Evolutionary conservation across 2,329 filamentous ascomycete genomes (phyloP), one percentile per base, ranked within the genome.

Genomic region (Pyricularia sp.): DNA sequence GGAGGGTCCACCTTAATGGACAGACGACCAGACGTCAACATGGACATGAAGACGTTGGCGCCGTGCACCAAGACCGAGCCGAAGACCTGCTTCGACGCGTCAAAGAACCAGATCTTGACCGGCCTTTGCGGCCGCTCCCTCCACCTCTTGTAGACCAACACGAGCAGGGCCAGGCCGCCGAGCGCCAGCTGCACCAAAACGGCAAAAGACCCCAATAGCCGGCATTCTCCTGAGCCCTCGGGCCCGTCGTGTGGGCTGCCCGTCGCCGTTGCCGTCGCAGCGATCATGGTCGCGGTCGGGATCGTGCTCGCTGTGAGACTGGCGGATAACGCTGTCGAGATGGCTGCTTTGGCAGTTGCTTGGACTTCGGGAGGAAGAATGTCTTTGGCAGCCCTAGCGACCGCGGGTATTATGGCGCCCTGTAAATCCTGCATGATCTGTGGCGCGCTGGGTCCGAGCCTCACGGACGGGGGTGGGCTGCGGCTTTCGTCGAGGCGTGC

Each of bases 101-200:
- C 95, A 78, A 98, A 99, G 78, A 92, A 94, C 94, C 95, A 99
- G 72, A 99, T 93, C 84, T 96, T 97, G 76, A 98, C 77, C 0
- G 94, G 94, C 69, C 95, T 87, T 78, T 97, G 94, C 1, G 95
- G 94, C 69, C 92, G 86, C 80, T 99, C 95, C 72, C 92, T 88
- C 88, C 91, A 97, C 73, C 95, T 87, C 83, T 99, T 99, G 82
- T 88, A 97, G 9, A 98, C 94, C 66, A 99, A 85, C 0, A 93
- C 92, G 68, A 94, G 82, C 68, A 98, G 81, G 10, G 95, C 95
- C 69, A 97, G 82, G 23, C 85, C 87, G 23, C 95, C 95, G 23
- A 99, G 87, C 1, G 93, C 92, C 63, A 88, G 90, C 81, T 99
- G 95, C 6, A 99, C 91, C 42, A 99, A 76, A 69, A 99, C 85